A percentile compares a stretch with the other conserved stretches of the same genome.
These are phyloP conservation scores for Trichophyton equinum DNA, from an alignment of 2,329 filamentous ascomycete genomes.

Conservation along the genomic window DNA sequence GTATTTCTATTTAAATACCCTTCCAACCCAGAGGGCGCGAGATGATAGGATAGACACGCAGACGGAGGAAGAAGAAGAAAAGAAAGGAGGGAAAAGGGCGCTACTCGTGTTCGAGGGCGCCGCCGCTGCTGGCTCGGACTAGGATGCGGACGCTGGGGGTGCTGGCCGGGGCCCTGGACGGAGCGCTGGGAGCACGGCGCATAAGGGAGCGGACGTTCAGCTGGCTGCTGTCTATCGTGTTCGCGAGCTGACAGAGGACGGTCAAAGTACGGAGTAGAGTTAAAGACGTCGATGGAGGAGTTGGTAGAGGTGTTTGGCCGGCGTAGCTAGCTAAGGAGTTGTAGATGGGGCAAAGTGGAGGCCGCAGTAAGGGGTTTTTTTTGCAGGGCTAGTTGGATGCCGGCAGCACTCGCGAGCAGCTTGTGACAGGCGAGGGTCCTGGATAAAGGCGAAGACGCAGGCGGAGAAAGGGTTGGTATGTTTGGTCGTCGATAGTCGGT, in stretches of 20 bases:
- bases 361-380: too few relatives aligned
- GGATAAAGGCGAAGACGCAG: not conserved
- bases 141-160: not conserved
- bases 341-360: too few relatives aligned
- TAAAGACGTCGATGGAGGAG: not conserved
- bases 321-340: not conserved
- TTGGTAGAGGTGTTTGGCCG: not conserved
- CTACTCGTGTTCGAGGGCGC: slow-evolving; percentile 1
- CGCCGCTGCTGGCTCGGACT: not conserved
- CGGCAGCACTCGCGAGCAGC: too few relatives aligned
- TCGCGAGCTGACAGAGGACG: not conserved
- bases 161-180: not conserved
- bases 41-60: not conserved
- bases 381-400: too few relatives aligned
- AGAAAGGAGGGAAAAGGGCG: slow-evolving; percentile 1
- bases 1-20: not conserved
- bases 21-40: not conserved
- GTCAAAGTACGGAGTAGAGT: too few relatives aligned
- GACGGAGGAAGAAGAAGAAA: not conserved
- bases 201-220: not conserved
- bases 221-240: not conserved
- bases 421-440: not conserved
- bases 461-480: not conserved
- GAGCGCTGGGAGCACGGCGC: not conserved
- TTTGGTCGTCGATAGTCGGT: too few relatives aligned